These are phyloP conservation scores for Sporothrix schenckii DNA, from an alignment of 2,329 filamentous ascomycete genomes.

Conservation along the genomic window DNA sequence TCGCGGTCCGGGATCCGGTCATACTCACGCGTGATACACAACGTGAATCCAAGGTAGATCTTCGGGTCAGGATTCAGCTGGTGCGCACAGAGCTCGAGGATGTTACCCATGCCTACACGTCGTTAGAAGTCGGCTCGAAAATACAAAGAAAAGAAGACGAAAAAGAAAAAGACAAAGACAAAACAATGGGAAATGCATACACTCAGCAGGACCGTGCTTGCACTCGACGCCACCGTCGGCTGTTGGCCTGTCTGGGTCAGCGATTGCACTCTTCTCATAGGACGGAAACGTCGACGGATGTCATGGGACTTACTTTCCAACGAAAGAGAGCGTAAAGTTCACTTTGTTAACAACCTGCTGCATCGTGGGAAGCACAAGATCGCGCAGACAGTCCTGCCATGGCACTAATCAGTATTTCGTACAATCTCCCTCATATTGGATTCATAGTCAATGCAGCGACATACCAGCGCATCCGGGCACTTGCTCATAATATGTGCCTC, in stretches of 20 bases:
- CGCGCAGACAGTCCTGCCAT: constrained; percentile 69
- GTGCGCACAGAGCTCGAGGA: constrained; percentile 88
- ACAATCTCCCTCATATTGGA: neutral
- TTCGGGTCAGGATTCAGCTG: constrained; percentile 82
- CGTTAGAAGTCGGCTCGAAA: neutral
- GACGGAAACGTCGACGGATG: neutral
- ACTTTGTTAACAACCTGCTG: constrained; percentile 78
- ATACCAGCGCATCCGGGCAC: constrained; percentile 80
- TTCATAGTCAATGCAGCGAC: neutral
- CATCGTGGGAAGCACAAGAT: constrained; percentile 86
- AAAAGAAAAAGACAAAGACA: neutral
- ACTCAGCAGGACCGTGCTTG: constrained; percentile 87
- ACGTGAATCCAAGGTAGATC: constrained; percentile 87
- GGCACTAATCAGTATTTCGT: neutral
- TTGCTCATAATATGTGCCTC: constrained; percentile 98
- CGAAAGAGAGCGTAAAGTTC: constrained; percentile 87
- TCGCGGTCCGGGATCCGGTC: constrained; percentile 72
- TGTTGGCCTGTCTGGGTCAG: constrained; percentile 56
- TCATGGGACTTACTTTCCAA: constrained; percentile 61
- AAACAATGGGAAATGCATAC: constrained; percentile 36
- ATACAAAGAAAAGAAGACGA: neutral
- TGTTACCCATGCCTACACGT: constrained; percentile 72
- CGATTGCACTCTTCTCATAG: neutral
- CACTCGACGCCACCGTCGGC: constrained; percentile 82
- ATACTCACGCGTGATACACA: constrained; percentile 82